These are phyloP conservation scores for Hypsizygus ulmarius DNA, from an alignment of 1,284 basidiomycete species.

Conservation along the genomic window DNA sequence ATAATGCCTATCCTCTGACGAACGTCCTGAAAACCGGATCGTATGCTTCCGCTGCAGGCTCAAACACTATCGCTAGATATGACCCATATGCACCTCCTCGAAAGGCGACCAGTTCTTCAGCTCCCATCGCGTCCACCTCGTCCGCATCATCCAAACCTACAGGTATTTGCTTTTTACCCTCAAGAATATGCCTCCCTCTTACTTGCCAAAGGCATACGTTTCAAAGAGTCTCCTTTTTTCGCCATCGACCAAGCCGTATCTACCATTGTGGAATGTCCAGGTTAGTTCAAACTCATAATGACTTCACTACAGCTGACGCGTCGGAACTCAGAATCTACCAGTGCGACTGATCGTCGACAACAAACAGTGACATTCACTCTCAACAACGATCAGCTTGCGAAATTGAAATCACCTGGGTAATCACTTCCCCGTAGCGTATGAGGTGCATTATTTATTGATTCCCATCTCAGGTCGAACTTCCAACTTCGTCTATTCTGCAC, in stretches of 20 bases:
- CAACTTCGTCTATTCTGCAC: slow-evolving; percentile 92
- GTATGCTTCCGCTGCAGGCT: slow-evolving; percentile 24
- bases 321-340: slow-evolving; percentile 63
- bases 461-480: slow-evolving; percentile 55
- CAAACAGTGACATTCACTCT: slow-evolving; percentile 62
- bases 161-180: slow-evolving; percentile 23
- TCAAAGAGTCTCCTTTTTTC: slow-evolving; percentile 80
- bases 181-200: slow-evolving; percentile 5
- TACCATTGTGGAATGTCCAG: slow-evolving; percentile 67
- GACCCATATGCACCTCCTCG: slow-evolving; percentile 64
- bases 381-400: slow-evolving; percentile 58
- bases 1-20: slow-evolving; percentile 23
- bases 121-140: slow-evolving; percentile 23
- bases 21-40: slow-evolving; percentile 25
- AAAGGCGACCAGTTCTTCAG: slow-evolving; percentile 36
- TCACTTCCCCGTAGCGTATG: slow-evolving; percentile 17
- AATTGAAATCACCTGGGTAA: slow-evolving; percentile 56
- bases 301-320: slow-evolving; percentile 9
- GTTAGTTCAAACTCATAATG: slow-evolving; percentile 34
- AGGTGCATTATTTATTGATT: slow-evolving; percentile 9
- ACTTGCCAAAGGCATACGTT: slow-evolving; percentile 56
- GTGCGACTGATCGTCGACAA: slow-evolving; percentile 70
- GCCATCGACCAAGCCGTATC: slow-evolving; percentile 64
- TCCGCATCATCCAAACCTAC: slow-evolving; percentile 29
- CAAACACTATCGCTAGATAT: slow-evolving; percentile 42